A percentile compares a stretch with the other conserved stretches of the same genome.
Conservation (phyloP, 2,329 filamentous ascomycete species). For the Fusarium fujikuroi region DNA sequence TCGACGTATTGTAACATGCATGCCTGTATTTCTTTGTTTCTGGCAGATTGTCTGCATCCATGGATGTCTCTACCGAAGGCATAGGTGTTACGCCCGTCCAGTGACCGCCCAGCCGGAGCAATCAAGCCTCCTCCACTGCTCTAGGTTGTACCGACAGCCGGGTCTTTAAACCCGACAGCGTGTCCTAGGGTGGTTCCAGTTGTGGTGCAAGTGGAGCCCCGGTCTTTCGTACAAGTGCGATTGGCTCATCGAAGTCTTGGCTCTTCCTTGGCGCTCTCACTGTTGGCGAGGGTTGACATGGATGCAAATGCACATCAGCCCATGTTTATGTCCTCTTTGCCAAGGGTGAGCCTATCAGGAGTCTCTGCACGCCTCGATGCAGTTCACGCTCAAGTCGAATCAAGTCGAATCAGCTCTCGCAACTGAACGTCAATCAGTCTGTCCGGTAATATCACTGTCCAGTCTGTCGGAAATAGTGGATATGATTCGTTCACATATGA, state of each 20-base stretch:
- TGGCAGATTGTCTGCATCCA: neutral
- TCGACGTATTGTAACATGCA: neutral
- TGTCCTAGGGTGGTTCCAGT: constrained; percentile 36
- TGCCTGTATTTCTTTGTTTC: constrained; percentile 17
- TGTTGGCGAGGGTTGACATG: constrained; percentile 10
- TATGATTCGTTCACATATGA: constrained; percentile 3
- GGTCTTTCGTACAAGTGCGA: neutral
- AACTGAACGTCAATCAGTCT: constrained; percentile 17
- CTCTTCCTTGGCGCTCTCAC: constrained; percentile 5
- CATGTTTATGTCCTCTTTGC: constrained; percentile 6
- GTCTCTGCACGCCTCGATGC: constrained; percentile 18
- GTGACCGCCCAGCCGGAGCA: constrained; percentile 32
- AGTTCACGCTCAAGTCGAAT: neutral
- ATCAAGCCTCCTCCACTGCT: constrained; percentile 29
- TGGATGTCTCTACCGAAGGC: constrained; percentile 12
- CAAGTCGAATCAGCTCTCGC: constrained; percentile 17
- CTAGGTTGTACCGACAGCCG: constrained; percentile 40
- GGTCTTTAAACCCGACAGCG: constrained; percentile 37
- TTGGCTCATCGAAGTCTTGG: constrained; percentile 13
- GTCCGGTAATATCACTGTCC: constrained; percentile 22
- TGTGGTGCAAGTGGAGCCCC: constrained; percentile 32
- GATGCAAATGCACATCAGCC: constrained; percentile 28
- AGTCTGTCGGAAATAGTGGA: constrained; percentile 19
- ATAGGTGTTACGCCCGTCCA: constrained; percentile 11
- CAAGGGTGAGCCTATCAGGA: constrained; percentile 12